Evolutionary conservation across 768 basidiomycete genomes (phyloP).

Genomic region (Pilatotrama ljubarskyi): DNA sequence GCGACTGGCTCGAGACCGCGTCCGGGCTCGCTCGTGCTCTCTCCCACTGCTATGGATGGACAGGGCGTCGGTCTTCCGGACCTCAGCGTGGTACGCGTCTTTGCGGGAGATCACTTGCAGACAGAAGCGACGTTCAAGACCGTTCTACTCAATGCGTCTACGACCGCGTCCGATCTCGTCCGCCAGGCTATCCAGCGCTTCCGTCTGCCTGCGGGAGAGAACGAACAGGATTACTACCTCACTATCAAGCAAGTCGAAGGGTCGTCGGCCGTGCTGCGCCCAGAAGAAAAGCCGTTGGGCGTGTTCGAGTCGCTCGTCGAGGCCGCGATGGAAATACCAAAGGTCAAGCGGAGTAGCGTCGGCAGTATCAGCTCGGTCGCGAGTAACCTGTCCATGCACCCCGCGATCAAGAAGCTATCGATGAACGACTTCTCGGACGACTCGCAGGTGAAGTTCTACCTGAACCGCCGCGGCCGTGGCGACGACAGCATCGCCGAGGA

Average conservation of each 20-base stretch:
- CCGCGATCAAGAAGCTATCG: slow-evolving; percentile 89
- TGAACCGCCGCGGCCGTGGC: slow-evolving; percentile 62
- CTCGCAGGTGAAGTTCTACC: slow-evolving; percentile 93
- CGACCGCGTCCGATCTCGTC: slow-evolving; percentile 81
- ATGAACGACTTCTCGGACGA: slow-evolving; percentile 99
- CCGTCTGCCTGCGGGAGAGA: slow-evolving; percentile 66
- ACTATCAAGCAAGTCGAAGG: slow-evolving; percentile 94
- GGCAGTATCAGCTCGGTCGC: slow-evolving; percentile 93
- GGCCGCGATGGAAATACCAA: slow-evolving; percentile 76
- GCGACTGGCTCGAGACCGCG: slow-evolving; percentile 52
- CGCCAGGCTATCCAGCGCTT: slow-evolving; percentile 95
- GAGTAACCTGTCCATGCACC: slow-evolving; percentile 91
- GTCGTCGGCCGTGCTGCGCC: slow-evolving; percentile 69
- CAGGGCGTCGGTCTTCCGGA: slow-evolving; percentile 69
- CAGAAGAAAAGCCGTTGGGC: slow-evolving; percentile 79
- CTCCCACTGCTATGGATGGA: slow-evolving; percentile 58
- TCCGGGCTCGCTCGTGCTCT: slow-evolving; percentile 76
- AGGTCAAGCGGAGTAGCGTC: slow-evolving; percentile 90
- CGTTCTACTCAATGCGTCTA: slow-evolving; percentile 85
- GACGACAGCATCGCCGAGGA: slow-evolving; percentile 46
- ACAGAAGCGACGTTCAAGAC: slow-evolving; percentile 99
- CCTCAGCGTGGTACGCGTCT: slow-evolving; percentile 93
- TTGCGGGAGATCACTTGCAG: slow-evolving; percentile 87
- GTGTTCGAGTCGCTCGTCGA: slow-evolving; percentile 87
- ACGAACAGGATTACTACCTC: slow-evolving; percentile 72